phyloP scores from a whole-genome alignment of 768 basidiomycete genomes.

The Phanerodontia chrysosporium region DNA sequence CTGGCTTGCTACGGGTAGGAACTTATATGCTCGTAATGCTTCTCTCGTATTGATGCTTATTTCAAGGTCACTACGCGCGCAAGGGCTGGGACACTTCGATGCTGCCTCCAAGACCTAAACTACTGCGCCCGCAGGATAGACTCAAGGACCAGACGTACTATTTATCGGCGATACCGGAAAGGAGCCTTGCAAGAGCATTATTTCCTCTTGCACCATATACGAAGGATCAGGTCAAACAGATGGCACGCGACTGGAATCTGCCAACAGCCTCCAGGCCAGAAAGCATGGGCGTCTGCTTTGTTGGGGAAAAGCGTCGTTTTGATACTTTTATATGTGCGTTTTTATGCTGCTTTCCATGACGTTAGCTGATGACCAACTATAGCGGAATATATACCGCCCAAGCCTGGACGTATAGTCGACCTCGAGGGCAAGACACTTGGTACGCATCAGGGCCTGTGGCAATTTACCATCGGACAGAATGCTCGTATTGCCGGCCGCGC shows the following conservation, averaged over 20 bases:
- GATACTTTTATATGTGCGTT: constrained; percentile 65
- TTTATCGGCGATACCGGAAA: constrained; percentile 71
- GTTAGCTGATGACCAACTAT: background rate
- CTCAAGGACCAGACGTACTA: constrained; percentile 93
- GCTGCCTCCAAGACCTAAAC: constrained; percentile 25
- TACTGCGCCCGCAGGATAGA: constrained; percentile 45
- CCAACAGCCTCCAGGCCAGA: constrained; percentile 76
- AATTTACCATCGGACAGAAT: constrained; percentile 81
- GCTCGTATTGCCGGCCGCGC: constrained; percentile 61
- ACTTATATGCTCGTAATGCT: background rate
- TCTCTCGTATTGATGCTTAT: too few relatives aligned
- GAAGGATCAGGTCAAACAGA: constrained; percentile 69
- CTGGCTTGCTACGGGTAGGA: constrained; percentile 80
- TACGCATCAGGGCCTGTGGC: constrained; percentile 74
- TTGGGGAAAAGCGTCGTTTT: constrained; percentile 77
- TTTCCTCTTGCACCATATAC: constrained; percentile 70
- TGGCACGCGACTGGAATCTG: constrained; percentile 59
- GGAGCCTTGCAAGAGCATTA: constrained; percentile 58
- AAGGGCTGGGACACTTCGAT: constrained; percentile 43
- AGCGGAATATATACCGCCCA: constrained; percentile 76
- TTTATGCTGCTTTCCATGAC: background rate
- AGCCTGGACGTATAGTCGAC: constrained; percentile 67
- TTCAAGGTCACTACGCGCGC: constrained; percentile 82
- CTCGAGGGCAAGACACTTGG: constrained; percentile 50
- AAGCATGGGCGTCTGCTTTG: constrained; percentile 94